phyloP scores from a whole-genome alignment of 2,329 filamentous ascomycete species.

The Aspergillus glaucus region DNA sequence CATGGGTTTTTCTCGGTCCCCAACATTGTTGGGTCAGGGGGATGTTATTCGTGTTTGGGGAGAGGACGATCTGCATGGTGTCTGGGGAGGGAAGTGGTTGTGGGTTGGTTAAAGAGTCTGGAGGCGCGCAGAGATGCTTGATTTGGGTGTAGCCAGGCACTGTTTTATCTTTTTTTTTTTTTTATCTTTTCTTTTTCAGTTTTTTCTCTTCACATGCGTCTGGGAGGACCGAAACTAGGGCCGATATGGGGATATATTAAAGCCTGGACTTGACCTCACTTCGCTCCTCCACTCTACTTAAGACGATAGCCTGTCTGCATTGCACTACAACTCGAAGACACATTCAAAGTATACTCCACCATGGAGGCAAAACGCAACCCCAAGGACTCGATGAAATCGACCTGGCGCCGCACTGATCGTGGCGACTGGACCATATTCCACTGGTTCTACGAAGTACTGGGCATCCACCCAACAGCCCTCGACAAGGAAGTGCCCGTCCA shows the following conservation, averaged over 20 bases:
- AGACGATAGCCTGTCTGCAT: too few relatives aligned
- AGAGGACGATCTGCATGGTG: background rate
- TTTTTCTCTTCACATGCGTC: background rate
- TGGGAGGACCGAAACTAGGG: background rate
- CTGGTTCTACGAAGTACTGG: conserved; percentile 21
- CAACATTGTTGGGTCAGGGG: background rate
- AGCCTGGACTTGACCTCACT: too few relatives aligned
- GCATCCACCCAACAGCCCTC: conserved; percentile 16
- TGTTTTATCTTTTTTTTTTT: too few relatives aligned
- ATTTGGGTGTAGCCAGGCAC: background rate
- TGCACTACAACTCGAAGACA: background rate
- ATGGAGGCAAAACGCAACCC: conserved; percentile 11
- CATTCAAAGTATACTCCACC: conserved; percentile 1
- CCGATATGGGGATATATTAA: background rate
- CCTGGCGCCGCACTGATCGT: conserved; percentile 17
- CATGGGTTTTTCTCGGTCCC: background rate
- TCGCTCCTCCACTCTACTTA: too few relatives aligned
- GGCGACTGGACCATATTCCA: conserved; percentile 19
- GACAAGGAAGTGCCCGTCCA: conserved; percentile 15
- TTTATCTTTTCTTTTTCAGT: too few relatives aligned
- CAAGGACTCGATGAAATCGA: conserved; percentile 23
- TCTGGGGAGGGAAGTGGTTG: background rate
- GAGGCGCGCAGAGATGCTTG: background rate
- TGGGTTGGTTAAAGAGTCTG: background rate
- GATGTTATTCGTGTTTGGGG: background rate